Base-by-base conservation (phyloP, 2,329 filamentous ascomycete genomes). In the Xylariomycetidae sp. region DNA sequence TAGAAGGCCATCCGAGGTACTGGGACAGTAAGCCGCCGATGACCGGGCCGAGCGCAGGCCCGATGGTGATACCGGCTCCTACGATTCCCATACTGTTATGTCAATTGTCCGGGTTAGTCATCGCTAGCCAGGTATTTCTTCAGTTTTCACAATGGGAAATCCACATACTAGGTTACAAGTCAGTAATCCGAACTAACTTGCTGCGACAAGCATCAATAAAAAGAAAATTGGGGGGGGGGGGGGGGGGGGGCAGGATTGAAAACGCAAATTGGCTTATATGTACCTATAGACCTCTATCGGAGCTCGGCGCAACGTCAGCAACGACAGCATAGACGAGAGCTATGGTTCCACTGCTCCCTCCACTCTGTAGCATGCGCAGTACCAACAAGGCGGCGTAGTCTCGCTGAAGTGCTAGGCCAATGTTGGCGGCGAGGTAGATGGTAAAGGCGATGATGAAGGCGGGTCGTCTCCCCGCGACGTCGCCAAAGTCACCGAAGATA, bases 241-340 rank as follows among this genome's bases (percentile, higher is more conserved):
- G n/a, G n/a, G n/a, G n/a, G n/a, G n/a, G n/a, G n/a, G n/a, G n/a
- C n/a, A n/a, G n/a, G n/a, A n/a, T n/a, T n/a, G n/a, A n/a, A n/a
- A n/a, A n/a, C n/a, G n/a, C n/a, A n/a, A n/a, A n/a, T n/a, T n/a
- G n/a, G n/a, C n/a, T n/a, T n/a, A n/a, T n/a, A n/a, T n/a, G n/a
- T n/a, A n/a, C n/a, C n/a, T 85, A 89, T 36, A 71, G 74, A 3
- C 85, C 86, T 46, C 86, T 67, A 54, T 90, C 82, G 0, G 74
- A 70, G 28, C 73, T 78, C 0, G 81, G 77, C 0, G 80, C 71
- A 5, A 88, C 70, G 48, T 92, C 86, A 1, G 82, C 80, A 11
- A 89, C 74, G 2, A 88, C 77, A 2, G 79, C 85, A 40, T 74
- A 82, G 0, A 76, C 77, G 1, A 92, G 64, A 0, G 85, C 80